A percentile compares a stretch with the other conserved stretches of the same genome.
Evolutionary conservation across 768 basidiomycete genomes (phyloP).

Genomic region (Phaffia tasmanica): DNA sequence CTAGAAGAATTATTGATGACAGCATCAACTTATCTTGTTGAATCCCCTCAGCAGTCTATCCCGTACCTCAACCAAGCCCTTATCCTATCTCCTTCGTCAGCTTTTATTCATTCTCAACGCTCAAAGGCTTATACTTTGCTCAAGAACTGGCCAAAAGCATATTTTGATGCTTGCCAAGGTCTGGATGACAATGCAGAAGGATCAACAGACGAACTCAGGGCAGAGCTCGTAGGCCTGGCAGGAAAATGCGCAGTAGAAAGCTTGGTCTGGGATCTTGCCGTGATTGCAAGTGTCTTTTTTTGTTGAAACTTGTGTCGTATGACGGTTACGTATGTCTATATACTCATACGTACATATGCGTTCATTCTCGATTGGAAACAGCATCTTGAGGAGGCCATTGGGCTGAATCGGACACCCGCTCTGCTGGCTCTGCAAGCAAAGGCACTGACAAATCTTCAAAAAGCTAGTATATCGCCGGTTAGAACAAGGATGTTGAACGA

Average conservation of each 20-base stretch:
- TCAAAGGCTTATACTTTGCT: background rate
- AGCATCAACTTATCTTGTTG: too few species aligned
- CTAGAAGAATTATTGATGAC: too few species aligned
- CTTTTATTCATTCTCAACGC: too few species aligned
- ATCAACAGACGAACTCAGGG: background rate
- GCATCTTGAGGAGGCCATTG: background rate
- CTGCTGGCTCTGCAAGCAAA: slow-evolving; percentile 5
- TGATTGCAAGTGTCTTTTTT: slow-evolving; percentile 1
- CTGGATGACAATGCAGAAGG: slow-evolving; percentile 8
- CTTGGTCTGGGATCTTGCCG: slow-evolving; percentile 9
- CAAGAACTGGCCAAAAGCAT: background rate
- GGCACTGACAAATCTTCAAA: too few species aligned
- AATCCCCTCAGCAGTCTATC: too few species aligned
- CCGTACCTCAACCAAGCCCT: too few species aligned
- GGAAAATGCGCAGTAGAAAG: background rate
- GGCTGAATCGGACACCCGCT: background rate
- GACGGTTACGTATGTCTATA: background rate
- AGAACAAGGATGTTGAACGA: background rate
- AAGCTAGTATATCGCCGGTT: background rate
- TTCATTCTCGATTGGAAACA: background rate
- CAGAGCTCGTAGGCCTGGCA: background rate
- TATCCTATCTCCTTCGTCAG: too few species aligned
- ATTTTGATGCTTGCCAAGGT: slow-evolving; percentile 12
- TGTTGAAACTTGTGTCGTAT: background rate
- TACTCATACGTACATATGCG: background rate